Percentiles rank a stretch among this genome's conserved stretches.
These are phyloP conservation scores for Macrocybe gigantea DNA, from an alignment of 768 basidiomycete genomes.

Conservation along the genomic window DNA sequence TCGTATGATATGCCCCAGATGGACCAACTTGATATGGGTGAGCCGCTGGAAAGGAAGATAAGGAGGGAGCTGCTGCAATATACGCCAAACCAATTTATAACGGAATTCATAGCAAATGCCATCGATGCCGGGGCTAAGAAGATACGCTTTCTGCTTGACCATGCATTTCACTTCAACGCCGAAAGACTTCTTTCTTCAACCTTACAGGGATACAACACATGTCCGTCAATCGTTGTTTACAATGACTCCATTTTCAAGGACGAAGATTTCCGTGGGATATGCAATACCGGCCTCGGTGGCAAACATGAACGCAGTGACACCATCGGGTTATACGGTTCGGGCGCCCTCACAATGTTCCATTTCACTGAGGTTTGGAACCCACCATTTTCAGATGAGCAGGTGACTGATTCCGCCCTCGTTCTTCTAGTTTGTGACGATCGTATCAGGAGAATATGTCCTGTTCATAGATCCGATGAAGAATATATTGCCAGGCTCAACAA, in stretches of 20 bases:
- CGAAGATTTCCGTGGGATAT: conserved; percentile 41
- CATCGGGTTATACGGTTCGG: conserved; percentile 49
- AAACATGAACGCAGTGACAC: conserved; percentile 30
- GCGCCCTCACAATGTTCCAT: conserved; percentile 47
- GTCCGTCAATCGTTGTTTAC: conserved; percentile 36
- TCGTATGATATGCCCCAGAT: conserved; percentile 20
- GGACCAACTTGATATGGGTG: conserved; percentile 34
- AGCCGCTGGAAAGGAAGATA: conserved; percentile 36
- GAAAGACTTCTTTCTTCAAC: conserved; percentile 22
- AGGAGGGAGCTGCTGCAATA: conserved; percentile 35
- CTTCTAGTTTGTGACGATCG: conserved; percentile 24
- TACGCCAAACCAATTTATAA: conserved; percentile 33
- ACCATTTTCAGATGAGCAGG: neutral
- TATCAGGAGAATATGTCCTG: conserved; percentile 24
- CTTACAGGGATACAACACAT: conserved; percentile 27
- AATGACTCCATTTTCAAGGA: conserved; percentile 36
- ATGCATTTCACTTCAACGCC: conserved; percentile 7
- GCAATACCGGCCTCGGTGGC: conserved; percentile 37
- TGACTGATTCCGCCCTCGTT: neutral
- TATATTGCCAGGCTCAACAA: conserved; percentile 29
- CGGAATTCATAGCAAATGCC: conserved; percentile 51
- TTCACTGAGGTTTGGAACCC: conserved; percentile 36
- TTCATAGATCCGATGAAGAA: conserved; percentile 42
- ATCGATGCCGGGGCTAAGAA: conserved; percentile 39
- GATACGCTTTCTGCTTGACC: conserved; percentile 36